A percentile compares a stretch with the other conserved stretches of the same genome.
These are phyloP conservation scores for Heritiera fomes DNA, from an alignment of 345 rosid species.

Conservation along the genomic window DNA sequence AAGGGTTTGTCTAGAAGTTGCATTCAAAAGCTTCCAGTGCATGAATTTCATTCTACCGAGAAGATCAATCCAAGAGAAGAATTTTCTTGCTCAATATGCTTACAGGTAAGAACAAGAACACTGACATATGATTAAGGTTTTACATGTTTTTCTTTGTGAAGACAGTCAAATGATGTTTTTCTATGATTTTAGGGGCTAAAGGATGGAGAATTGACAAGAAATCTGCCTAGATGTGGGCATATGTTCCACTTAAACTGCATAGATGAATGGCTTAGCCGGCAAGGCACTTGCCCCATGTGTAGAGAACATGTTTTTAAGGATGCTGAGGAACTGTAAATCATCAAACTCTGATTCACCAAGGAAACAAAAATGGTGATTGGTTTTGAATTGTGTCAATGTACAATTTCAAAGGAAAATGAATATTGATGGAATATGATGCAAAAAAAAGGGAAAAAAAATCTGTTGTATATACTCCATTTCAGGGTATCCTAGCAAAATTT, in stretches of 20 bases:
- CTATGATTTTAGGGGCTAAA: slow-evolving; percentile 49
- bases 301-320: slow-evolving; percentile 42
- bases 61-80: slow-evolving; percentile 20
- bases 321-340: neutral
- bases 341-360: neutral
- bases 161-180: neutral
- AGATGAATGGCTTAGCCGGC: slow-evolving; percentile 64
- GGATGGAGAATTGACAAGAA: slow-evolving; percentile 58
- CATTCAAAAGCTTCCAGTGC: slow-evolving; percentile 49
- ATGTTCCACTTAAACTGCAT: slow-evolving; percentile 64
- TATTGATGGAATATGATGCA: neutral
- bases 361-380: neutral
- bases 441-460: neutral
- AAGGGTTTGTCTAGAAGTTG: slow-evolving; percentile 44
- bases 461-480: neutral
- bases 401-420: slow-evolving; percentile 3
- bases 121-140: neutral
- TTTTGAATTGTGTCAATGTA: neutral
- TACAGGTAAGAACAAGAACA: slow-evolving; percentile 47
- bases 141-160: neutral
- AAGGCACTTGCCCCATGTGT: slow-evolving; percentile 80
- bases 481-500: neutral
- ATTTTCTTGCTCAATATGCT: slow-evolving; percentile 62
- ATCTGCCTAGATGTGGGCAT: slow-evolving; percentile 65
- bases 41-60: slow-evolving; percentile 26